Percentiles rank a stretch among this genome's conserved stretches.
phyloP scores from a whole-genome alignment of 1,139 yeast species.

The Hemisphaericaspora lyxosophila region DNA sequence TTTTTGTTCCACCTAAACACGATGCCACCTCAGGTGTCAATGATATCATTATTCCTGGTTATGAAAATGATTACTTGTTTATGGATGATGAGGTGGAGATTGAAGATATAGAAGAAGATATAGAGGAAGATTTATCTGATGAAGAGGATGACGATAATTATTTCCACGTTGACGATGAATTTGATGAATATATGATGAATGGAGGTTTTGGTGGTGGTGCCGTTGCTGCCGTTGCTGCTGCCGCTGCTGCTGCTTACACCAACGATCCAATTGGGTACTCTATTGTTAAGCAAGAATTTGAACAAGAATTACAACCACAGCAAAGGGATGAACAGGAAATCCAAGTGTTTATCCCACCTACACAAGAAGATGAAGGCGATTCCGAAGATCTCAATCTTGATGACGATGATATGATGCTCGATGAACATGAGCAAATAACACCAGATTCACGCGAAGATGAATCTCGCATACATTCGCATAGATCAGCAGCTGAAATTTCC shows the following conservation, averaged over 20 bases:
- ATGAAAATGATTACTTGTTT: constrained; percentile 35
- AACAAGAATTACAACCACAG: neutral
- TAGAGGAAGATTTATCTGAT: constrained; percentile 39
- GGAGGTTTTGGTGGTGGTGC: neutral
- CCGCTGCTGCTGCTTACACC: too few species aligned
- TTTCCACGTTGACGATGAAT: constrained; percentile 40
- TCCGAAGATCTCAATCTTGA: constrained; percentile 11
- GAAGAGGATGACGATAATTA: constrained; percentile 40
- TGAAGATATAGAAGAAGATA: constrained; percentile 32
- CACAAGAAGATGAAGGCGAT: constrained; percentile 5
- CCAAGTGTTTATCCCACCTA: constrained; percentile 7
- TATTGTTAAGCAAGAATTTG: constrained; percentile 1
- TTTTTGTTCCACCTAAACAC: constrained; percentile 25
- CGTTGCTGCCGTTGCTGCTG: too few species aligned
- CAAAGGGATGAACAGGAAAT: constrained; percentile 1
- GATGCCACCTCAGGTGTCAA: constrained; percentile 7
- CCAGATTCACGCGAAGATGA: neutral
- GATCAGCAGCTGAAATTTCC: constrained; percentile 25
- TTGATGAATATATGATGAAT: constrained; percentile 32
- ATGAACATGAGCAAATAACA: constrained; percentile 7
- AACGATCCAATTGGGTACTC: constrained; percentile 1
- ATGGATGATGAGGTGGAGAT: constrained; percentile 27
- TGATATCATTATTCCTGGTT: constrained; percentile 29
- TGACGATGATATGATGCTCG: constrained; percentile 15
- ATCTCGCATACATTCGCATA: constrained; percentile 1